Conservation (phyloP, 805 yeast genomes). For the Starmerella floris region DNA sequence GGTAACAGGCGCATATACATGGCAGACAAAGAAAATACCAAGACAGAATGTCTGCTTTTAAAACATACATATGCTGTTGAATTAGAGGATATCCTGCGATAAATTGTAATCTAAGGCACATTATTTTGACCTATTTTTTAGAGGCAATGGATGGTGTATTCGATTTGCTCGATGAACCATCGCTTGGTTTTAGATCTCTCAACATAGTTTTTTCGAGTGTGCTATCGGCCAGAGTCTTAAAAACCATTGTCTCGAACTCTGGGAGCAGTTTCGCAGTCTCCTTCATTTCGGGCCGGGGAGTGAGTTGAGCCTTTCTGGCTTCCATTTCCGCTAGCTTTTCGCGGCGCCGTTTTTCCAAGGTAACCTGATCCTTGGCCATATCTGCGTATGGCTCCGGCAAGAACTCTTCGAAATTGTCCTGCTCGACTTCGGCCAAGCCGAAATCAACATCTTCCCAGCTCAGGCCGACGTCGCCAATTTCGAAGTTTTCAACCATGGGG, state of each 20-base stretch:
- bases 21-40: no score
- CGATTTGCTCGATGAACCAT: no score
- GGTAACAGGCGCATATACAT: no score
- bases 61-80: no score
- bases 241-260: slow-evolving; percentile 11
- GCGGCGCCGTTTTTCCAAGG: slow-evolving; percentile 24
- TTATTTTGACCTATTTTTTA: no score
- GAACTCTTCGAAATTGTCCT: slow-evolving; percentile 32
- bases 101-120: no score
- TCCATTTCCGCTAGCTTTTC: slow-evolving; percentile 14
- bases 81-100: no score
- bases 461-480: slow-evolving; percentile 33
- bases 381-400: slow-evolving; percentile 26
- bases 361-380: slow-evolving; percentile 23
- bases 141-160: no score
- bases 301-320: slow-evolving; percentile 17
- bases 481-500: slow-evolving; percentile 33
- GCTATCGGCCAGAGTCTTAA: slow-evolving; percentile 1
- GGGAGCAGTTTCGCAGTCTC: slow-evolving; percentile 25
- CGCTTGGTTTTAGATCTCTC: not conserved
- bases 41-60: no score
- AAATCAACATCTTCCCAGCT: slow-evolving; percentile 32
- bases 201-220: slow-evolving; percentile 4
- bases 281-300: slow-evolving; percentile 23
- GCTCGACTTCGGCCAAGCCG: slow-evolving; percentile 38